Conservation (phyloP, 495 filamentous ascomycete species). For the Penicillium silybi region DNA sequence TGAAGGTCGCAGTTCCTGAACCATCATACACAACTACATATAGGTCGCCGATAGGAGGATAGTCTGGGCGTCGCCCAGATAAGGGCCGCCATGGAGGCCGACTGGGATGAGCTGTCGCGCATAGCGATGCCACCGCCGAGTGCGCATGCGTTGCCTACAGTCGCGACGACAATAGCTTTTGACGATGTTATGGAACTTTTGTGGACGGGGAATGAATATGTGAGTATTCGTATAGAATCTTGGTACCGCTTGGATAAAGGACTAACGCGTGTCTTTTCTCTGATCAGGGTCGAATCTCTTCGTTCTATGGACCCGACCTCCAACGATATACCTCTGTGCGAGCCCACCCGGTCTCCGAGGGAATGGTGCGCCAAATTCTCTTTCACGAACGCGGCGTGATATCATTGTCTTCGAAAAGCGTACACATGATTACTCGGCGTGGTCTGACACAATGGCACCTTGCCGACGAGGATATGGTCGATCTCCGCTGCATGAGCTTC, state of each 20-base stretch:
- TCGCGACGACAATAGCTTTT: conserved; percentile 73
- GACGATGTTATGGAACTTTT: conserved; percentile 83
- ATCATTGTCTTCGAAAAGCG: conserved; percentile 66
- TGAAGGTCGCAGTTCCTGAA: conserved; percentile 21
- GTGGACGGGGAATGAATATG: conserved; percentile 88
- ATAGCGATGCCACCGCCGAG: conserved; percentile 65
- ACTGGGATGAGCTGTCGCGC: conserved; percentile 63
- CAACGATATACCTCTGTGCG: conserved; percentile 75
- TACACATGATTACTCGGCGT: conserved; percentile 80
- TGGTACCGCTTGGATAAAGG: neutral
- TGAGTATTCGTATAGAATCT: conserved; percentile 37
- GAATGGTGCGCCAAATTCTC: conserved; percentile 71
- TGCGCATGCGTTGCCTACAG: conserved; percentile 57
- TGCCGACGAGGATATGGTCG: conserved; percentile 68
- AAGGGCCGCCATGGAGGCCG: conserved; percentile 40
- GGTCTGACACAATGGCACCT: conserved; percentile 86
- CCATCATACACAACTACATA: neutral
- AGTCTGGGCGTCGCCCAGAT: conserved; percentile 10
- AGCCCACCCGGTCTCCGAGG: conserved; percentile 62
- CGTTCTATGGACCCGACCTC: conserved; percentile 79
- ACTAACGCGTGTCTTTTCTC: neutral
- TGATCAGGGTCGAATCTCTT: conserved; percentile 72
- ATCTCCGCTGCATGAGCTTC: conserved; percentile 90
- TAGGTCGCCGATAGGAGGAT: neutral
- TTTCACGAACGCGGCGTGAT: conserved; percentile 86